These are phyloP conservation scores for Amanita phalloides DNA, from an alignment of 768 basidiomycete genomes.

Conservation along the genomic window DNA sequence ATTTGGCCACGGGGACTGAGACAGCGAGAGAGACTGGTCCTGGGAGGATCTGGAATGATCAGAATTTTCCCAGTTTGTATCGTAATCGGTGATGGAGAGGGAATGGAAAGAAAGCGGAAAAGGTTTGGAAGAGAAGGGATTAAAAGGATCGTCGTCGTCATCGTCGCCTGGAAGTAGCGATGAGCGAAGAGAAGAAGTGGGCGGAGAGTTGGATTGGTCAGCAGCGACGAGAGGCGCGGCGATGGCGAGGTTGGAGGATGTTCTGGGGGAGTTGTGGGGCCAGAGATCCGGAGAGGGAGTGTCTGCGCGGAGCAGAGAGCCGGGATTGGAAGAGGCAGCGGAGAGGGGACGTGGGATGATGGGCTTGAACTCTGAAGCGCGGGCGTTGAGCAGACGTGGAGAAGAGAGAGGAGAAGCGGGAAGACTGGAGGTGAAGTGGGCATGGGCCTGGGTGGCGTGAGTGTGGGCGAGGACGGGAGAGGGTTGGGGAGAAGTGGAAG, in stretches of 20 bases:
- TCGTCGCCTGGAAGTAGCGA: constrained; percentile 48
- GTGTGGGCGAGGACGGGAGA: constrained; percentile 57
- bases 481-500: constrained; percentile 32
- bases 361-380: constrained; percentile 84
- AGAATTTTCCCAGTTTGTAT: constrained; percentile 45
- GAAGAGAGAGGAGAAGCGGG: constrained; percentile 80
- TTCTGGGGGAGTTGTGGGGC: constrained; percentile 64
- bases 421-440: constrained; percentile 69
- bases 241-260: constrained; percentile 80
- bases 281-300: constrained; percentile 88
- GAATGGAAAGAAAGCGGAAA: constrained; percentile 51
- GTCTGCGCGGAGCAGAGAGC: constrained; percentile 49
- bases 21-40: constrained; percentile 27
- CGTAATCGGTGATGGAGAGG: constrained; percentile 52
- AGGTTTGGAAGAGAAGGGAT: constrained; percentile 52
- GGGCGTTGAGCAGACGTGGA: constrained; percentile 79
- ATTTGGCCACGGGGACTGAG: constrained; percentile 15
- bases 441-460: constrained; percentile 40
- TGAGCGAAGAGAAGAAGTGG: constrained; percentile 59
- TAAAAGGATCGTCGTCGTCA: constrained; percentile 78
- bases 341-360: constrained; percentile 73
- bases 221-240: constrained; percentile 84
- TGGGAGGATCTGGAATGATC: constrained; percentile 40
- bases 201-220: constrained; percentile 41
- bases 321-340: constrained; percentile 56